Evolutionary conservation across 1,139 yeast species (phyloP).

Genomic region (Protomyces macrosporus): DNA sequence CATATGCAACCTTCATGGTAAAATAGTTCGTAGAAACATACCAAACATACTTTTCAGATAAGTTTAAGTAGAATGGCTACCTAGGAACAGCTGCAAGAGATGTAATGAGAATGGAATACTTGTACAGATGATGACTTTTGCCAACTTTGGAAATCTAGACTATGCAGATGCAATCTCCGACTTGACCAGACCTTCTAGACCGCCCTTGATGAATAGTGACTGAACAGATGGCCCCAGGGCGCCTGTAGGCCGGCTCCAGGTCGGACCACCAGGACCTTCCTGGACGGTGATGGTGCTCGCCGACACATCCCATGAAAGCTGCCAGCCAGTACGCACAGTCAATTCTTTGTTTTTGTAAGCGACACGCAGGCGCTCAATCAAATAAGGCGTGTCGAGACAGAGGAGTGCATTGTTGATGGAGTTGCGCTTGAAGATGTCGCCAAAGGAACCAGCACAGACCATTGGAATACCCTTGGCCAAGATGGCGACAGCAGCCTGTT

Average conservation of each 20-base stretch:
- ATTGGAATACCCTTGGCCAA: constrained; percentile 87
- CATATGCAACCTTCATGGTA: no score
- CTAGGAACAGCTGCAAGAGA: no score
- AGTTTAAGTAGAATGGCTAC: no score
- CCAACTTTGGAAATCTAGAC: not conserved
- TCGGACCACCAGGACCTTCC: constrained; percentile 55
- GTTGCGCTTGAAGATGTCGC: constrained; percentile 92
- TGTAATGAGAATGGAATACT: no score
- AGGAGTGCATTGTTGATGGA: constrained; percentile 91
- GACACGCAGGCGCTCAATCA: constrained; percentile 69
- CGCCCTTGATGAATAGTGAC: constrained; percentile 94
- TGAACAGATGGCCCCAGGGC: constrained; percentile 92
- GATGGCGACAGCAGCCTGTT: constrained; percentile 97
- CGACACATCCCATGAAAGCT: constrained; percentile 87
- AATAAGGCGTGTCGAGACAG: constrained; percentile 86
- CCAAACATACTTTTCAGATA: no score
- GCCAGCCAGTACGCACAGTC: constrained; percentile 93
- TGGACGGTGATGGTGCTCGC: constrained; percentile 71
- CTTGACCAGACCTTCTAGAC: constrained; percentile 96
- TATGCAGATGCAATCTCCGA: constrained; percentile 37
- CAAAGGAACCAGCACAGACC: constrained; percentile 95
- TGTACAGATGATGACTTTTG: no score
- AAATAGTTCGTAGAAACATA: no score
- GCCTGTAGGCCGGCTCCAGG: constrained; percentile 77
- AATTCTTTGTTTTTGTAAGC: constrained; percentile 59